phyloP scores from a whole-genome alignment of 495 filamentous ascomycete genomes.

The Neurospora tetrasperma region DNA sequence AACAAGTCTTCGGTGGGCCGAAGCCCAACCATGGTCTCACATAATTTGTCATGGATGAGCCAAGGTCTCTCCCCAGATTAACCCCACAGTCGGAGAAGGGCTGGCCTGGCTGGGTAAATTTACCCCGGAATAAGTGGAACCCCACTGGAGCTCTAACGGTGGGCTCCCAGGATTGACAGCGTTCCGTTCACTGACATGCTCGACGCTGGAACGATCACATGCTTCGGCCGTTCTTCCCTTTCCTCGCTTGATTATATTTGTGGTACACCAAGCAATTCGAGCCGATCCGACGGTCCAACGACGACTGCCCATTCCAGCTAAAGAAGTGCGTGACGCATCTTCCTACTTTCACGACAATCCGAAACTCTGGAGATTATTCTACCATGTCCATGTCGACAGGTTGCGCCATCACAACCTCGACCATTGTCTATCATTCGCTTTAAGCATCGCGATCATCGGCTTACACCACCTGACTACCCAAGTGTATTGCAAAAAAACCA shows the following conservation, averaged over 20 bases:
- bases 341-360: background rate
- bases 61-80: background rate
- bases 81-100: background rate
- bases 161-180: background rate
- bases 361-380: background rate
- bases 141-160: background rate
- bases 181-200: background rate
- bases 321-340: slow-evolving; percentile 22
- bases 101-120: background rate
- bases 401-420: background rate
- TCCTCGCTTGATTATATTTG: background rate
- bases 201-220: background rate
- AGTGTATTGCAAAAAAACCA: background rate
- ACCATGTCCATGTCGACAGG: background rate
- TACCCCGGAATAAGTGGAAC: background rate
- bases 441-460: background rate
- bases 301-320: slow-evolving; percentile 14
- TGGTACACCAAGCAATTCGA: background rate
- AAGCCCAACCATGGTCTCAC: too few relatives aligned
- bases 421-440: background rate
- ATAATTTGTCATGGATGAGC: too few relatives aligned
- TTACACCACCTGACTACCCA: background rate
- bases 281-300: background rate
- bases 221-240: background rate
- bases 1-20: too few relatives aligned